Evolutionary conservation across 2,329 filamentous ascomycete genomes (phyloP).

Genomic region (Aureobasidium namibiae): DNA sequence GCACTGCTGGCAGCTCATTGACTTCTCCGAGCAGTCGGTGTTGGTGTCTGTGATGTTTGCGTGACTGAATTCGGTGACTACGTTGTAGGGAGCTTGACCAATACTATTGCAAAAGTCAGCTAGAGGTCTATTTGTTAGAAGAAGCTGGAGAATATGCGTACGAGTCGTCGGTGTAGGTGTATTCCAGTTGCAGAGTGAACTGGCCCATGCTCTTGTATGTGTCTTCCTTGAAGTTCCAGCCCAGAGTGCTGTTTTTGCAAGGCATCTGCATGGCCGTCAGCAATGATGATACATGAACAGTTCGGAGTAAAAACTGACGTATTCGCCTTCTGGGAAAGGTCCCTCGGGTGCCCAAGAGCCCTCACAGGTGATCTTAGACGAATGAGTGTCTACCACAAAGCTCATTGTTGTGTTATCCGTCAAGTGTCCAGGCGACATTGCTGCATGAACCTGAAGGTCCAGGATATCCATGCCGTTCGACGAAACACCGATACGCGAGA

Average conservation of each 20-base stretch:
- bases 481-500: not conserved
- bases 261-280: not conserved
- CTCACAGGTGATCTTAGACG: not conserved
- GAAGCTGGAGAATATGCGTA: not conserved
- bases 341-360: conserved; percentile 9
- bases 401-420: conserved; percentile 9
- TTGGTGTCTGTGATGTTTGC: conserved; percentile 4
- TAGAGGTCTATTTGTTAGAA: not conserved
- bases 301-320: not conserved
- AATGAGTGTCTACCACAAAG: conserved; percentile 8
- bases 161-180: conserved; percentile 7
- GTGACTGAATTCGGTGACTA: not conserved
- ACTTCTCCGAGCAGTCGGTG: not conserved
- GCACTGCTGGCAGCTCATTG: not conserved
- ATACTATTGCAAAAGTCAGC: not conserved
- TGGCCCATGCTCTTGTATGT: conserved; percentile 3
- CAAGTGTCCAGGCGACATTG: not conserved
- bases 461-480: conserved; percentile 3
- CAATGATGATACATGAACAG: not conserved
- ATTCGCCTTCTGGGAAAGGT: not conserved
- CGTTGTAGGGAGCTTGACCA: conserved; percentile 1
- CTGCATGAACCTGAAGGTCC: not conserved
- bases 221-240: conserved; percentile 13
- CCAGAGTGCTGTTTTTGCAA: conserved; percentile 11
- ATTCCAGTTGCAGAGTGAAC: conserved; percentile 12